Evolutionary conservation across 495 filamentous ascomycete genomes (phyloP), one percentile per base, ranked within the genome.

Genomic region (Bombardia bombarda): DNA sequence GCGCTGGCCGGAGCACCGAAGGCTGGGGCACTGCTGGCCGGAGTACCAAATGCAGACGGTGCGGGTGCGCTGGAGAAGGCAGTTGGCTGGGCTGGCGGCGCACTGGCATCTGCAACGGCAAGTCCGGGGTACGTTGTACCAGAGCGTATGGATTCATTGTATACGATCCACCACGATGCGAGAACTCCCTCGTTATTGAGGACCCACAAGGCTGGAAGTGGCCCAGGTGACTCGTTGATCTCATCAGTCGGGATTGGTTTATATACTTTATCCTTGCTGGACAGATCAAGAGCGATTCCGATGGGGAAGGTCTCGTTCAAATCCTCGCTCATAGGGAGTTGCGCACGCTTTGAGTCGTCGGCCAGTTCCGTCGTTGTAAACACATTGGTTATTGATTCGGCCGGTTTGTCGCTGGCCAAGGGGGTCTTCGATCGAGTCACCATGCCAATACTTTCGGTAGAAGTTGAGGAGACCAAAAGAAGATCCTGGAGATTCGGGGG

Each of bases 131-230:
- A 97, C 0, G 78, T 74, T 10, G 78, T 75, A 0, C 79, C 77
- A 51, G 80, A 69, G 37, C 82, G 73, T 42, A 99, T 79, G 2
- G 93, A 84, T 21, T 95, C 88, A 26, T 82, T 76, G 57, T 96
- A 95, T 28, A 96, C 69, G 38, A 96, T 65, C 82, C 89, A 95
- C 93, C 93, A 99, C 16, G 81, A 70, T 18, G 73, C 75, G 7
- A 99, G 69, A 8, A 93, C 68, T 22, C 92, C 92, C 51, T 96
- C 87, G 55, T 95, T 79, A 46, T 92, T 97, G 3, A 99, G 72
- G 24, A 90, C 75, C 69, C 93, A 78, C 12, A 95, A 60, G 2
- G 83, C 87, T 2, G 93, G 93, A n/a, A 95, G 59, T 13, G 93
- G 92, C 2, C 82, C 82, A 10, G 79, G 73, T 2, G 89, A 90